A percentile compares a stretch with the other conserved stretches of the same genome.
Evolutionary conservation across 108 stramenopile genomes (phyloP).

Genomic region (Cafeteria roenbergensis): DNA sequence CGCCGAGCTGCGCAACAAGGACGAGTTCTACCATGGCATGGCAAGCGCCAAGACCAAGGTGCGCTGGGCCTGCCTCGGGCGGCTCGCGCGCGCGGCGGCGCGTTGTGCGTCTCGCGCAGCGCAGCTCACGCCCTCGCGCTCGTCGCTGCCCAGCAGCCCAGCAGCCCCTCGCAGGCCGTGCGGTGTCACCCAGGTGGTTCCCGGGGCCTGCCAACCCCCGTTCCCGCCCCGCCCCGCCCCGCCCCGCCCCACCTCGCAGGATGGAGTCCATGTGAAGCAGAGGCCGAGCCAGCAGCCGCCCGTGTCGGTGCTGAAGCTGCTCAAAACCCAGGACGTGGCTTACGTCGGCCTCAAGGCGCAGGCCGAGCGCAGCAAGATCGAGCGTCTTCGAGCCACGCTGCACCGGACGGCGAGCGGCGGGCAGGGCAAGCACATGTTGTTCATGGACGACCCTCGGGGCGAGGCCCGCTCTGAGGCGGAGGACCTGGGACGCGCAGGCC

Average conservation of each 20-base stretch:
- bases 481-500: no score
- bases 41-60: slow-evolving; percentile 30
- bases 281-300: slow-evolving; percentile 43
- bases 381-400: slow-evolving; percentile 27
- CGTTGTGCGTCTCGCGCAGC: no score
- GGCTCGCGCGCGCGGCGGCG: no score
- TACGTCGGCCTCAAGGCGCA: slow-evolving; percentile 59
- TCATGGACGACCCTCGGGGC: slow-evolving; percentile 48
- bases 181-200: no score
- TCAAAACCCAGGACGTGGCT: slow-evolving; percentile 90
- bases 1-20: slow-evolving; percentile 79
- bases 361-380: slow-evolving; percentile 50
- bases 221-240: no score
- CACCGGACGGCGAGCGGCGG: slow-evolving; percentile 24
- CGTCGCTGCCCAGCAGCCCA: no score
- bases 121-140: no score
- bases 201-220: no score
- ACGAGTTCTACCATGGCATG: slow-evolving; percentile 99
- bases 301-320: slow-evolving; percentile 46
- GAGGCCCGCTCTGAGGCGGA: no score
- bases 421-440: slow-evolving; percentile 31
- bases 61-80: background rate
- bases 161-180: no score
- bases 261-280: slow-evolving; percentile 50
- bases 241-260: no score